Base-by-base conservation (phyloP, 495 filamentous ascomycete genomes). In the Penicillium chermesinum region DNA sequence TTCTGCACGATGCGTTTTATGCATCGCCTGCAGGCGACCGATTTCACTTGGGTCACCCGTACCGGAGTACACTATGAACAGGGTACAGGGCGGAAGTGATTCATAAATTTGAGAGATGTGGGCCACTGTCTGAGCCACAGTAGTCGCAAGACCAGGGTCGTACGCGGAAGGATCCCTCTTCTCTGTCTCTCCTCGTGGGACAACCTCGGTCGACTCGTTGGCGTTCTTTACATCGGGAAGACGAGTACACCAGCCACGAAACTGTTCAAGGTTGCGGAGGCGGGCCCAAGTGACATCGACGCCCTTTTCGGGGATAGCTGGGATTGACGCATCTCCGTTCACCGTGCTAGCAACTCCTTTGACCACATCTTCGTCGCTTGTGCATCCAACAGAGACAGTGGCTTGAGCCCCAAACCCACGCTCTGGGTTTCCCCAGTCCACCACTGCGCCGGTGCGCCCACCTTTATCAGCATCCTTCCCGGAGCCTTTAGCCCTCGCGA, bases 281-380 rank as follows among this genome's bases (percentile, higher is more conserved):
- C 93, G 81, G 2, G 81, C 91, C 83, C 89, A 98, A 9, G 88
- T 81, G 57, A 97, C 90, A 52, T 96, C 89, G 14, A 94, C 84
- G 10, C 86, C 88, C 14, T 77, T 81, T 9, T 69, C 76, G 2
- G 83, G 82, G 43, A 89, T 80, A 16, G 78, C 73, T 12, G 73
- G 63, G 27, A 79, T 82, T 38, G 77, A 77, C 1, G 71, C 70
- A 42, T 90, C 83, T 17, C 87, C 88, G n/a, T 79, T 75, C 5
- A 88, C 74, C 2, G 81, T 85, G 42, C 79, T 72, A 13, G 83
- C 67, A 16, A 96, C 69, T 8, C 82, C 86, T 2, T 80, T 71
- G 8, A 85, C 81, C 3, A 97, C 85, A 7, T 84, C 87, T 5
- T 79, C 76, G 60, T 98, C 93, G 38, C 77, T 77, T 2, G 67